phyloP scores from a whole-genome alignment of 2,329 filamentous ascomycete species.

The Domatiomyces catenatus region DNA sequence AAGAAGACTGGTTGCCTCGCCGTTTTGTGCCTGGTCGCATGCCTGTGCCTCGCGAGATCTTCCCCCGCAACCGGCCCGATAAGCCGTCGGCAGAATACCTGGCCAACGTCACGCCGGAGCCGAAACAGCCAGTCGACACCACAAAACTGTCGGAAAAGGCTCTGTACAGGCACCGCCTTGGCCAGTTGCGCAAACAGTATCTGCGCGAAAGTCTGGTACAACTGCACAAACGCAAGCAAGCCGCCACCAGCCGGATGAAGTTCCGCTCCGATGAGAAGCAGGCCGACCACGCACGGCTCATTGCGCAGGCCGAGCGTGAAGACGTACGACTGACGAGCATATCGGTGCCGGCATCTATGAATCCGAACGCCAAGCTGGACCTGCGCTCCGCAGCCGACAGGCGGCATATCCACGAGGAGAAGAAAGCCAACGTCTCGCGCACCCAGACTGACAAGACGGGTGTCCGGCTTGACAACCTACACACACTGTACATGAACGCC shows the following conservation, averaged over 20 bases:
- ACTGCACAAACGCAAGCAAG: conserved; percentile 51
- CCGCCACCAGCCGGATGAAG: conserved; percentile 23
- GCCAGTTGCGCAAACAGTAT: conserved; percentile 54
- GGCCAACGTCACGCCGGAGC: conserved; percentile 40
- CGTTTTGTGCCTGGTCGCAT: conserved; percentile 55
- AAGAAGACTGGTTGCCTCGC: conserved; percentile 20
- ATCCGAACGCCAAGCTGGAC: conserved; percentile 26
- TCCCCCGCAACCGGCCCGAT: conserved; percentile 43
- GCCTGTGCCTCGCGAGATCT: conserved; percentile 68
- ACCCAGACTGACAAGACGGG: conserved; percentile 39
- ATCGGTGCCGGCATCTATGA: conserved; percentile 42
- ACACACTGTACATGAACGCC: conserved; percentile 81
- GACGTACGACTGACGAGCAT: conserved; percentile 64
- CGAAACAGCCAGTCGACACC: conserved; percentile 20
- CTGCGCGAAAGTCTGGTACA: conserved; percentile 55
- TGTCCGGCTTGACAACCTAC: conserved; percentile 53
- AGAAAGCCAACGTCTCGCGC: conserved; percentile 25
- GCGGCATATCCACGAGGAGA: conserved; percentile 25
- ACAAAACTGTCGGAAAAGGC: conserved; percentile 23
- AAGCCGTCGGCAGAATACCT: conserved; percentile 44
- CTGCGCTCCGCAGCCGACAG: conserved; percentile 13
- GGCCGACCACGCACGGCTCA: conserved; percentile 32
- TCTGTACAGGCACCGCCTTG: conserved; percentile 57
- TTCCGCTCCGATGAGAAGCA: conserved; percentile 34
- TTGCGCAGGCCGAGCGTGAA: conserved; percentile 51